Evolutionary conservation across 106 monocot species (phyloP).

Genomic region (Dioscorea alata): DNA sequence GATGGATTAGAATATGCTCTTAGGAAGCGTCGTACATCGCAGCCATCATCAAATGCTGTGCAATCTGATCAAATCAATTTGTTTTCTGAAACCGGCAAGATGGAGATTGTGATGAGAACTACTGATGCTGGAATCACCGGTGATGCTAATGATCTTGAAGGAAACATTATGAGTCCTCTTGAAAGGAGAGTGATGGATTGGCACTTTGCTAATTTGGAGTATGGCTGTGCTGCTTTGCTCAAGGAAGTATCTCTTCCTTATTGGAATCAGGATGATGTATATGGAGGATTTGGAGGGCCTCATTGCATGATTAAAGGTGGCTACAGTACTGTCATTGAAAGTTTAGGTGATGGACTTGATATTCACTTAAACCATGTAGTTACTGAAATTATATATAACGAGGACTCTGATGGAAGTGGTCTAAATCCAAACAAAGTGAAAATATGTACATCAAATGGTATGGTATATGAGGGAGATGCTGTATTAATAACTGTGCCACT

Average conservation of each 20-base stretch:
- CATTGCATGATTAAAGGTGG: slow-evolving; percentile 99
- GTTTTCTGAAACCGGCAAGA: slow-evolving; percentile 6
- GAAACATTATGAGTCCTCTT: slow-evolving; percentile 60
- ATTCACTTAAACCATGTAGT: slow-evolving; percentile 72
- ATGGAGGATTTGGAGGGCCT: slow-evolving; percentile 96
- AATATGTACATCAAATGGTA: slow-evolving; percentile 61
- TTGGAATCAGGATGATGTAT: slow-evolving; percentile 99
- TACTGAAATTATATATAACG: slow-evolving; percentile 53
- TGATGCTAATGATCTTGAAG: slow-evolving; percentile 4
- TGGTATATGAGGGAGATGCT: slow-evolving; percentile 72
- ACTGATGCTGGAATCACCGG: slow-evolving; percentile 5
- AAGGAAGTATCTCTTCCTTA: slow-evolving; percentile 88
- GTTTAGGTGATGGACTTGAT: slow-evolving; percentile 59
- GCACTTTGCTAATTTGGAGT: slow-evolving; percentile 98
- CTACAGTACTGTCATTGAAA: slow-evolving; percentile 68
- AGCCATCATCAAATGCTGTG: slow-evolving; percentile 17
- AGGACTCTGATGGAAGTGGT: slow-evolving; percentile 13
- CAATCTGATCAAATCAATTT: slow-evolving; percentile 24
- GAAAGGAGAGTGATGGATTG: slow-evolving; percentile 98
- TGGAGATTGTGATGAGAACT: slow-evolving; percentile 5
- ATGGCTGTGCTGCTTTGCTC: slow-evolving; percentile 91
- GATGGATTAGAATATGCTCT: slow-evolving; percentile 90
- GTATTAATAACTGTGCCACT: slow-evolving; percentile 90
- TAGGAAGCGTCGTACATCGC: slow-evolving; percentile 39
- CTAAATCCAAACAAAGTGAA: slow-evolving; percentile 39